Evolutionary conservation across 768 basidiomycete species (phyloP).

Genomic region (Termitomyces sp.): DNA sequence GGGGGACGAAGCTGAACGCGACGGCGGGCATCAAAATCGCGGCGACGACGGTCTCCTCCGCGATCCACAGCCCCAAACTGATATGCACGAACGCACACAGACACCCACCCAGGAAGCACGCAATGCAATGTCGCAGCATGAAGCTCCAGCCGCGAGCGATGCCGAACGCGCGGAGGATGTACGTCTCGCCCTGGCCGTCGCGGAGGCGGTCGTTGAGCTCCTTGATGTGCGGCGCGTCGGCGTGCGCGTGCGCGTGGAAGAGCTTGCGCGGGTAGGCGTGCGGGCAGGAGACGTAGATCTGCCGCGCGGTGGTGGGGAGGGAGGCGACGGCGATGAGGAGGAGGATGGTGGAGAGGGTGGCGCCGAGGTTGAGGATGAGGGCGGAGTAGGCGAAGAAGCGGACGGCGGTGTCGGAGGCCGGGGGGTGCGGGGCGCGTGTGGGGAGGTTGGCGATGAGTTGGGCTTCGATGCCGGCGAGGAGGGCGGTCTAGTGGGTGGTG

Average conservation of each 20-base stretch:
- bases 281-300: slow-evolving; percentile 16
- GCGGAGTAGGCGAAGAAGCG: slow-evolving; percentile 19
- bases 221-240: not conserved
- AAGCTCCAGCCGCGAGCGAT: slow-evolving; percentile 17
- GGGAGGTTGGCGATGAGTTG: slow-evolving; percentile 16
- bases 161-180: slow-evolving; percentile 17
- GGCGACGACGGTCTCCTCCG: too few species aligned
- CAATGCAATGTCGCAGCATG: slow-evolving; percentile 16
- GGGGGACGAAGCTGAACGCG: too few species aligned
- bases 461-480: slow-evolving; percentile 16
- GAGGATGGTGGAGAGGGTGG: slow-evolving; percentile 19
- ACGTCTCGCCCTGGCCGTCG: slow-evolving; percentile 18
- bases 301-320: slow-evolving; percentile 18
- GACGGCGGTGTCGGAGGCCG: slow-evolving; percentile 9
- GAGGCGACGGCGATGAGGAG: slow-evolving; percentile 20
- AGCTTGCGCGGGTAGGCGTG: slow-evolving; percentile 17
- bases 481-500: slow-evolving; percentile 11
- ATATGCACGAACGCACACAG: slow-evolving; percentile 15
- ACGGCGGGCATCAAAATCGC: too few species aligned
- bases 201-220: slow-evolving; percentile 16
- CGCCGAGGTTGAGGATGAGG: slow-evolving; percentile 19
- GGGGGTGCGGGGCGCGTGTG: not conserved
- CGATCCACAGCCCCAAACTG: slow-evolving; percentile 11
- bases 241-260: slow-evolving; percentile 5
- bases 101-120: slow-evolving; percentile 15